A percentile compares a stretch with the other conserved stretches of the same genome.
Evolutionary conservation across 2,329 filamentous ascomycete species (phyloP).

Genomic region (Ceratocystis ficicola): DNA sequence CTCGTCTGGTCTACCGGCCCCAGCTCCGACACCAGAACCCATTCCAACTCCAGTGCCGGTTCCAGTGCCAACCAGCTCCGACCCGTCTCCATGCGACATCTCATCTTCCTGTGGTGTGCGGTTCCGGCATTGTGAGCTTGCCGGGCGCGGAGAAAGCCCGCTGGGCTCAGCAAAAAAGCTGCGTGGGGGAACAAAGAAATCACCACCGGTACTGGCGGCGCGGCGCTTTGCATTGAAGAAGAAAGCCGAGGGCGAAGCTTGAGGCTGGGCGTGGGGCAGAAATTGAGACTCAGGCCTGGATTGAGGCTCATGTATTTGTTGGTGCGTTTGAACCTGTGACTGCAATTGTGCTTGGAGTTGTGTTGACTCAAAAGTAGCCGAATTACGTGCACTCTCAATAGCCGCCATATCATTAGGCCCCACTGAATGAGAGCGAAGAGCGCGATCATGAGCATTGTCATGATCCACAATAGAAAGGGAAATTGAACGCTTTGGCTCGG

Average conservation of each 20-base stretch:
- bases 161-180: slow-evolving; percentile 21
- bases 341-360: slow-evolving; percentile 6
- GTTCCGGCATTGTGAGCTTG: slow-evolving; percentile 45
- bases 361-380: slow-evolving; percentile 35
- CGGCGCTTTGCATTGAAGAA: slow-evolving; percentile 14
- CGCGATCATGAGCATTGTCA: slow-evolving; percentile 48
- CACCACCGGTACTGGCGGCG: slow-evolving; percentile 17
- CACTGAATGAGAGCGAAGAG: slow-evolving; percentile 49
- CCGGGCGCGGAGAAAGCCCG: slow-evolving; percentile 49
- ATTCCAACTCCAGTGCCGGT: slow-evolving; percentile 8
- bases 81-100: slow-evolving; percentile 29
- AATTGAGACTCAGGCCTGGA: neutral
- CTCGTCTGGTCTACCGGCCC: slow-evolving; percentile 28
- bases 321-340: slow-evolving; percentile 4
- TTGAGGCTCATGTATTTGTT: slow-evolving; percentile 19
- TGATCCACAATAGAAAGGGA: slow-evolving; percentile 50
- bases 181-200: slow-evolving; percentile 15
- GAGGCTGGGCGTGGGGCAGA: neutral
- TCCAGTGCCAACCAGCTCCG: slow-evolving; percentile 30
- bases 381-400: slow-evolving; percentile 44
- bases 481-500: slow-evolving; percentile 41
- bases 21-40: neutral
- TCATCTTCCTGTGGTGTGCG: slow-evolving; percentile 31
- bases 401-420: slow-evolving; percentile 43
- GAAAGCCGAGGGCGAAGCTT: neutral